phyloP scores from a whole-genome alignment of 495 filamentous ascomycete species.

The Penicillium tannophilum region DNA sequence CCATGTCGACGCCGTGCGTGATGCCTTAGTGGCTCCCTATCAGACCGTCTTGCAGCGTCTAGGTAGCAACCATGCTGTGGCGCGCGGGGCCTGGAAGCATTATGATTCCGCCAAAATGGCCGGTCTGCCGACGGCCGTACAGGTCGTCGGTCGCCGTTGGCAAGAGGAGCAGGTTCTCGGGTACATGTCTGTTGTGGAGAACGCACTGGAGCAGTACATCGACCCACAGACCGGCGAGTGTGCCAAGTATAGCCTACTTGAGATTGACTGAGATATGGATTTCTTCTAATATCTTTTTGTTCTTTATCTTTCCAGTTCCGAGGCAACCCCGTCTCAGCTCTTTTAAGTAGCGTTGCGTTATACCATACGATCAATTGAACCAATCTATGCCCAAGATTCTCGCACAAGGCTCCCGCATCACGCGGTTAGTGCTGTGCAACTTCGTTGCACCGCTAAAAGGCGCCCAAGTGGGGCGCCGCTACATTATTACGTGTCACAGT shows the following conservation, averaged over 20 bases:
- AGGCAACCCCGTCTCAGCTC: neutral
- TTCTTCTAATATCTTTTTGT: neutral
- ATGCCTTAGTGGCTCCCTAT: conserved; percentile 61
- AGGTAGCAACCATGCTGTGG: conserved; percentile 69
- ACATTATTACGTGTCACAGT: neutral
- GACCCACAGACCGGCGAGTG: conserved; percentile 44
- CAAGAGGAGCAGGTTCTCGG: conserved; percentile 93
- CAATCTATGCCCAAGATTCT: neutral
- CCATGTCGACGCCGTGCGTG: conserved; percentile 70
- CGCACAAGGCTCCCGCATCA: neutral
- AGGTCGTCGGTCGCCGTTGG: conserved; percentile 80
- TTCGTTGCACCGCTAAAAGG: neutral
- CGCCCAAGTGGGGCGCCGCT: neutral
- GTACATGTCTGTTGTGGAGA: conserved; percentile 77
- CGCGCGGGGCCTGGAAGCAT: conserved; percentile 80
- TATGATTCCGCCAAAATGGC: conserved; percentile 86
- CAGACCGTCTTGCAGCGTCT: conserved; percentile 47
- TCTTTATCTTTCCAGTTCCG: neutral
- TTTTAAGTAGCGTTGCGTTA: neutral
- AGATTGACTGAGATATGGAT: conserved; percentile 44
- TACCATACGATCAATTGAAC: neutral
- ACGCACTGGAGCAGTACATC: conserved; percentile 60
- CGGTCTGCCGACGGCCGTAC: conserved; percentile 83
- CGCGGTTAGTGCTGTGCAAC: neutral
- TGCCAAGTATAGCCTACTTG: conserved; percentile 64